These are phyloP conservation scores for Trichocladium uniseriatum DNA, from an alignment of 495 filamentous ascomycete genomes.

Conservation along the genomic window DNA sequence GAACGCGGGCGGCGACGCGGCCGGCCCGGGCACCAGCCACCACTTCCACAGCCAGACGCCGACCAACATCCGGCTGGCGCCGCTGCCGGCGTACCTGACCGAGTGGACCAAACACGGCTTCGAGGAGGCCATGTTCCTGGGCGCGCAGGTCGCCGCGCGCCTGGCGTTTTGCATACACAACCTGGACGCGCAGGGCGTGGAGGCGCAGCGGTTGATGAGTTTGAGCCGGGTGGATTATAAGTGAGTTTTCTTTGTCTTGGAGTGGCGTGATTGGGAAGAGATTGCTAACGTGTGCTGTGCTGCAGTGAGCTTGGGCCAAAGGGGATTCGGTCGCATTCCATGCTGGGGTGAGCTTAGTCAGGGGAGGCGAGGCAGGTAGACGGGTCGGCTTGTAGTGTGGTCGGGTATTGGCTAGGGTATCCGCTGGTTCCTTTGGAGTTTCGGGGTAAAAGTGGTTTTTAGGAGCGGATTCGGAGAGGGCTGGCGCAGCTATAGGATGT, in stretches of 20 bases:
- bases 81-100: slow-evolving; percentile 77
- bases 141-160: slow-evolving; percentile 68
- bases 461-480: background rate
- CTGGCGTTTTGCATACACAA: slow-evolving; percentile 54
- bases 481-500: background rate
- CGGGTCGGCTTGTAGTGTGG: no score
- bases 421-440: background rate
- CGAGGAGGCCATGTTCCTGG: slow-evolving; percentile 73
- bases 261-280: background rate
- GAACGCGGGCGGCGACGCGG: slow-evolving; percentile 27
- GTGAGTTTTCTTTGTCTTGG: slow-evolving; percentile 35
- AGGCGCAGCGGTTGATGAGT: slow-evolving; percentile 36
- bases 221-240: slow-evolving; percentile 41
- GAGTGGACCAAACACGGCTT: slow-evolving; percentile 86
- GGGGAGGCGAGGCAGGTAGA: no score
- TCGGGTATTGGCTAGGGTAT: background rate
- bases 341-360: slow-evolving; percentile 22
- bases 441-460: background rate
- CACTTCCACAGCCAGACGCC: slow-evolving; percentile 88
- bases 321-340: slow-evolving; percentile 33
- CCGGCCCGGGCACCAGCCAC: slow-evolving; percentile 30
- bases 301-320: slow-evolving; percentile 37
- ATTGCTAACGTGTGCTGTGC: background rate
- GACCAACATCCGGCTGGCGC: slow-evolving; percentile 68
- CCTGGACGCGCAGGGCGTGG: slow-evolving; percentile 31